phyloP scores from a whole-genome alignment of 2,329 filamentous ascomycete genomes.

The Fusarium sp. region DNA sequence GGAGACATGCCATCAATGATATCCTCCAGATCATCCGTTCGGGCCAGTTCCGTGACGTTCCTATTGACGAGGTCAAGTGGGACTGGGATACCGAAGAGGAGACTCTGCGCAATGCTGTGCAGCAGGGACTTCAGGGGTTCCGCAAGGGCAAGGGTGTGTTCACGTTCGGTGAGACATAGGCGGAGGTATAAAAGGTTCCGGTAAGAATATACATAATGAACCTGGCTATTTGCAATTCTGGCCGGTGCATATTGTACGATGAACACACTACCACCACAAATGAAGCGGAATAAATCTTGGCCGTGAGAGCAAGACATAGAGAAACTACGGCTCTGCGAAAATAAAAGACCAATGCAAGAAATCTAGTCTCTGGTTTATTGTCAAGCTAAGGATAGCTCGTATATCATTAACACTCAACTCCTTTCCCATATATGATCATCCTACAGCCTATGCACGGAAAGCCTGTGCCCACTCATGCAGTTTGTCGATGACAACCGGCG shows the following conservation, averaged over 20 bases:
- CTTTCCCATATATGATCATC: neutral
- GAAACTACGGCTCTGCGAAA: neutral
- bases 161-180: slow-evolving; percentile 75
- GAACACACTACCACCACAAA: neutral
- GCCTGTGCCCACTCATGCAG: slow-evolving; percentile 95
- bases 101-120: slow-evolving; percentile 78
- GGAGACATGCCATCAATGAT: slow-evolving; percentile 85
- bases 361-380: neutral
- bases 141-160: slow-evolving; percentile 92
- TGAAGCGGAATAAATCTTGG: neutral
- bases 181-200: neutral
- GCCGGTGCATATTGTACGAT: neutral
- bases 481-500: slow-evolving; percentile 94
- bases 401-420: slow-evolving; percentile 10
- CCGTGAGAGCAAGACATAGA: neutral
- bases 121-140: slow-evolving; percentile 86
- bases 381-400: neutral
- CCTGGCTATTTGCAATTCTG: neutral
- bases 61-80: slow-evolving; percentile 87
- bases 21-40: slow-evolving; percentile 80
- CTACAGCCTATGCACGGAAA: slow-evolving; percentile 74
- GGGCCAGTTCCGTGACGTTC: slow-evolving; percentile 85
- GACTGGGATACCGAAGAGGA: slow-evolving; percentile 81
- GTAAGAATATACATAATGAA: slow-evolving; percentile 2
- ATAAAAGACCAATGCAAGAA: neutral